Evolutionary conservation across 371 early-diverging fungal species (phyloP).

Genomic region (Batrachochytrium dendrobatidis): DNA sequence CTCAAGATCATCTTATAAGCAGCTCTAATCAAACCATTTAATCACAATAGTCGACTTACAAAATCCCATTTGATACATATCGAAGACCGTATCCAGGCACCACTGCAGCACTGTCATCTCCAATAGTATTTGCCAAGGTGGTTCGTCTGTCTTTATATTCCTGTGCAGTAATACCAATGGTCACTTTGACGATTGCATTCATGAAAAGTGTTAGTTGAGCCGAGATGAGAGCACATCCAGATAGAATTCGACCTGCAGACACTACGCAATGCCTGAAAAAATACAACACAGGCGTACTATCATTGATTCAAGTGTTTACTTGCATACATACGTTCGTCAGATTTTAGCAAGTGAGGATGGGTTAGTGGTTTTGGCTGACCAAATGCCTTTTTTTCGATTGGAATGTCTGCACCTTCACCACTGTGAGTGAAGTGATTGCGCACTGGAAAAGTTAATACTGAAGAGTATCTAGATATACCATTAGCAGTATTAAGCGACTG

Average conservation of each 20-base stretch:
- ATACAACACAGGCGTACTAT: too few relatives aligned
- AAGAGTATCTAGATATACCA: too few relatives aligned
- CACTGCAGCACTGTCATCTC: conserved; percentile 61
- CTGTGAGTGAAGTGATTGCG: too few relatives aligned
- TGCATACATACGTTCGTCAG: conserved; percentile 58
- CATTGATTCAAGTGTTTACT: too few relatives aligned
- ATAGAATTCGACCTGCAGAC: conserved; percentile 5
- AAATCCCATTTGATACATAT: conserved; percentile 87
- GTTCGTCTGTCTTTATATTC: conserved; percentile 73
- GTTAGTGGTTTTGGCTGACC: conserved; percentile 76
- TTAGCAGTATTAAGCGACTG: too few relatives aligned
- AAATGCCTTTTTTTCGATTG: too few relatives aligned
- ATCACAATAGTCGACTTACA: conserved; percentile 37
- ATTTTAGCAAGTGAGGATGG: conserved; percentile 72
- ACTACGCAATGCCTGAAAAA: conserved; percentile 3
- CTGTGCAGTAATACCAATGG: conserved; percentile 61
- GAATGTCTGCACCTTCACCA: too few relatives aligned
- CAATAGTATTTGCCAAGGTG: conserved; percentile 53
- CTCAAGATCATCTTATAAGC: conserved; percentile 1
- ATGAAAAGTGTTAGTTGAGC: too few relatives aligned
- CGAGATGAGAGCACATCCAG: conserved; percentile 4
- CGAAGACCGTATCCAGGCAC: conserved; percentile 68
- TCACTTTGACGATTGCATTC: conserved; percentile 57
- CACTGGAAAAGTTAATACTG: too few relatives aligned
- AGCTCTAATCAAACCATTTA: background rate